Conservation (phyloP, 1,284 basidiomycete species). For the Ustilago cynodontis region DNA sequence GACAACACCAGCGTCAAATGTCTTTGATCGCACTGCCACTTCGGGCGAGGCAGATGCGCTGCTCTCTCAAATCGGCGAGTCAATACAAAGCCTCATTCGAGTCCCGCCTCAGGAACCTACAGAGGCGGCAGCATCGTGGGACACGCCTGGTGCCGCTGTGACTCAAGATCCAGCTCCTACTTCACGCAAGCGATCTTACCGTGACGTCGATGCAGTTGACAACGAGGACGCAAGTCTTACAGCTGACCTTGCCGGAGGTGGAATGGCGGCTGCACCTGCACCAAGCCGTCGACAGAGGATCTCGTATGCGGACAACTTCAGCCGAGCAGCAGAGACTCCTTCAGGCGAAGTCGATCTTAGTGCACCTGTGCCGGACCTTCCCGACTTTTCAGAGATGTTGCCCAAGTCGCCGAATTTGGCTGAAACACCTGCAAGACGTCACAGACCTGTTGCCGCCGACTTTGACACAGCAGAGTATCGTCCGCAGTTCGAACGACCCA, state of each 20-base stretch:
- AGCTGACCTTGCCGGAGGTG: slow-evolving; percentile 18
- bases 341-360: slow-evolving; percentile 42
- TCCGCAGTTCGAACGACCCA: slow-evolving; percentile 9
- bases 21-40: slow-evolving; percentile 29
- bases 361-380: slow-evolving; percentile 32
- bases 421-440: slow-evolving; percentile 11
- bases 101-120: neutral
- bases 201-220: slow-evolving; percentile 40
- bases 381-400: slow-evolving; percentile 10
- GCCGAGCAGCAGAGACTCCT: slow-evolving; percentile 23
- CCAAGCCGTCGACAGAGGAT: slow-evolving; percentile 38
- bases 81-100: slow-evolving; percentile 27
- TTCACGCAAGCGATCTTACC: slow-evolving; percentile 38
- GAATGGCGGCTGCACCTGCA: neutral
- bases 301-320: slow-evolving; percentile 47
- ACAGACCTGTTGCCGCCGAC: slow-evolving; percentile 33
- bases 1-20: slow-evolving; percentile 5
- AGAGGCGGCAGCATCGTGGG: neutral
- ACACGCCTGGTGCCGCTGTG: neutral
- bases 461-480: slow-evolving; percentile 28
- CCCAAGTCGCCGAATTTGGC: neutral
- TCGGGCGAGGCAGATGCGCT: slow-evolving; percentile 36
- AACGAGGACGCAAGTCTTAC: neutral
- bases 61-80: slow-evolving; percentile 33
- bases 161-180: slow-evolving; percentile 3